Evolutionary conservation across 768 basidiomycete genomes (phyloP), one percentile per base, ranked within the genome.

Genomic region (Boletellus sp.): DNA sequence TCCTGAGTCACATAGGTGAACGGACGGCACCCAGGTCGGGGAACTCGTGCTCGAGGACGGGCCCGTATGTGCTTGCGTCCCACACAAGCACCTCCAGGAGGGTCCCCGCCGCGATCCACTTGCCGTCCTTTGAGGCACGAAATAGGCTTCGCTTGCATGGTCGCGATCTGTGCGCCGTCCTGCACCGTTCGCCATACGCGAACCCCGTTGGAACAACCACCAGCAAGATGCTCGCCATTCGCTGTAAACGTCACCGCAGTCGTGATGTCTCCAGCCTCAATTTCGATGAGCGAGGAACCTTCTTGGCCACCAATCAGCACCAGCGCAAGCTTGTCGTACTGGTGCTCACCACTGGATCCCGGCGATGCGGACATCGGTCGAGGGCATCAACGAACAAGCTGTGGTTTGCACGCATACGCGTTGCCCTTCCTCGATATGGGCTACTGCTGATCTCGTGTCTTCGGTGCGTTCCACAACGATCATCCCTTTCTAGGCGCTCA

Each of bases 151-250:
- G 33, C 33, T 15, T 9, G 2, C 26, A 41, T 28, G 3, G 17
- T 42, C 4, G 42, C 20, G 28, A 22, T 19, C 24, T 15, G n/a
- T 16, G 17, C 19, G 8, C 45, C 45, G 19, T 51, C 43, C 22
- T 38, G 23, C 31, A 51, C 40, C n/a, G n/a, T n/a, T 15, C 32
- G 40, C 49, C 49, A 53, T 4, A 51, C n/a, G 5, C 23, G 17
- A 32, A 53, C 26, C 1, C 33, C 33, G 3, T 11, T 10, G 2
- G 3, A 1, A 2, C 26, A 19, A 16, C 43, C 52, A 16, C 42
- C 19, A 3, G 45, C 15, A 17, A 53, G n/a, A 4, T 31, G 10
- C 22, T 42, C 11, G 34, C 48, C 49, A 6, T 51, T 9, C 6
- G 39, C 13, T 12, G 49, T 9, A 12, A 42, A 54, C n/a, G 28